Conservation (phyloP, 2,329 filamentous ascomycete species). For the Aspergillus clavatus region DNA sequence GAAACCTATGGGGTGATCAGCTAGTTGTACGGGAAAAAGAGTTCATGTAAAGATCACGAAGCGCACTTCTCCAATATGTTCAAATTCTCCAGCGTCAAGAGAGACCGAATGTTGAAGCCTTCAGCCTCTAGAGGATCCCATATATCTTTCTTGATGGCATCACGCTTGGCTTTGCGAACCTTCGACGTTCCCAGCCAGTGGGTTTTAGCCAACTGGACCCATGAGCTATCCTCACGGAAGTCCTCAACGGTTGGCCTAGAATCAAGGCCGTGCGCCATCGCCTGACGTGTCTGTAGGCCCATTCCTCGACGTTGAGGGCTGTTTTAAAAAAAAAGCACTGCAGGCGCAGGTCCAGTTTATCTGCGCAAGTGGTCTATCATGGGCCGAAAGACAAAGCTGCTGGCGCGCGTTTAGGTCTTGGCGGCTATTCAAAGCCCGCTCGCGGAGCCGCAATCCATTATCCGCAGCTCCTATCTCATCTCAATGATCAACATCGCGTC, state of each 20-base stretch:
- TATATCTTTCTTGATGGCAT: conserved; percentile 78
- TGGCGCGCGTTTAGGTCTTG: conserved; percentile 28
- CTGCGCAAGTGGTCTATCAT: conserved; percentile 27
- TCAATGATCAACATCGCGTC: conserved; percentile 1
- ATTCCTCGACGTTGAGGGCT: conserved; percentile 24
- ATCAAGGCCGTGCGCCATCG: conserved; percentile 56
- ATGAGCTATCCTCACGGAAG: conserved; percentile 42
- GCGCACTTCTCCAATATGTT: conserved; percentile 77
- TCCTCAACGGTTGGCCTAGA: conserved; percentile 40
- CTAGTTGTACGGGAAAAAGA: conserved; percentile 13
- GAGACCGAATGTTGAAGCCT: conserved; percentile 68
- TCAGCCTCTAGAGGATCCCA: conserved; percentile 86
- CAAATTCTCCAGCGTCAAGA: conserved; percentile 81
- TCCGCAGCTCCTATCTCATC: background rate
- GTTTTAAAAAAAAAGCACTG: conserved; percentile 51
- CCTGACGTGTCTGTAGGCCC: conserved; percentile 40
- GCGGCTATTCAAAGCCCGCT: conserved; percentile 25
- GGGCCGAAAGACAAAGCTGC: conserved; percentile 21
- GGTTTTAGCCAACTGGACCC: conserved; percentile 69
- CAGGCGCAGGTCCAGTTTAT: conserved; percentile 47
- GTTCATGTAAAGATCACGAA: background rate
- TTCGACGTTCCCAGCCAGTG: conserved; percentile 75
- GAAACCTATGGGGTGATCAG: conserved; percentile 62
- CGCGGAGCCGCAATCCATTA: conserved; percentile 20
- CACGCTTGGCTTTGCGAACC: conserved; percentile 69